phyloP scores from a whole-genome alignment of 176 grass and related monocot species.

The Juncus inflexus region DNA sequence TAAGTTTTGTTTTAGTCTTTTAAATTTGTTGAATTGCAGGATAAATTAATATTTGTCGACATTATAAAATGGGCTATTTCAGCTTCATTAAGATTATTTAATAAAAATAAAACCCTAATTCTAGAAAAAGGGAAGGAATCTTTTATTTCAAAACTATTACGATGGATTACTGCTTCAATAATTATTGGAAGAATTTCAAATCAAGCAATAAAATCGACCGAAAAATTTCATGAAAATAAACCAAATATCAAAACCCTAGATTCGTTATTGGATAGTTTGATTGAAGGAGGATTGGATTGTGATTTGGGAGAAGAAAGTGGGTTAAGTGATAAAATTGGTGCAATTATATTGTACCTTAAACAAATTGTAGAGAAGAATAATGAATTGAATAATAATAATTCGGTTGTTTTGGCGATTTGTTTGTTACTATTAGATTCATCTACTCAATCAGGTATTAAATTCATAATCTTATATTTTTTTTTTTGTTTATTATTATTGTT shows the following conservation, averaged over 20 bases:
- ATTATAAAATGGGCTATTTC: conserved; percentile 52
- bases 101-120: conserved; percentile 26
- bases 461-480: not conserved
- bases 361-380: conserved; percentile 39
- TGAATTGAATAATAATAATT: conserved; percentile 35
- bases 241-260: conserved; percentile 36
- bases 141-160: conserved; percentile 57
- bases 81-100: conserved; percentile 38
- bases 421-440: conserved; percentile 50
- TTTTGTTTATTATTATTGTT: conserved; percentile 13
- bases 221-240: conserved; percentile 32
- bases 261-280: conserved; percentile 40
- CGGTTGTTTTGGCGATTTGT: conserved; percentile 50
- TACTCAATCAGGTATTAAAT: conserved; percentile 37
- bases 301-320: conserved; percentile 18
- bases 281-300: conserved; percentile 24
- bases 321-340: conserved; percentile 50
- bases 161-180: conserved; percentile 70
- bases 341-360: conserved; percentile 73
- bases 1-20: not conserved
- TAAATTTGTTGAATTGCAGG: conserved; percentile 46
- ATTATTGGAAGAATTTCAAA: conserved; percentile 71
- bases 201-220: conserved; percentile 34
- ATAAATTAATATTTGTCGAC: conserved; percentile 51
- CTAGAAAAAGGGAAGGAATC: conserved; percentile 43